Conservation (phyloP, 345 rosid genomes). For the Eucalyptus camaldulensis region DNA sequence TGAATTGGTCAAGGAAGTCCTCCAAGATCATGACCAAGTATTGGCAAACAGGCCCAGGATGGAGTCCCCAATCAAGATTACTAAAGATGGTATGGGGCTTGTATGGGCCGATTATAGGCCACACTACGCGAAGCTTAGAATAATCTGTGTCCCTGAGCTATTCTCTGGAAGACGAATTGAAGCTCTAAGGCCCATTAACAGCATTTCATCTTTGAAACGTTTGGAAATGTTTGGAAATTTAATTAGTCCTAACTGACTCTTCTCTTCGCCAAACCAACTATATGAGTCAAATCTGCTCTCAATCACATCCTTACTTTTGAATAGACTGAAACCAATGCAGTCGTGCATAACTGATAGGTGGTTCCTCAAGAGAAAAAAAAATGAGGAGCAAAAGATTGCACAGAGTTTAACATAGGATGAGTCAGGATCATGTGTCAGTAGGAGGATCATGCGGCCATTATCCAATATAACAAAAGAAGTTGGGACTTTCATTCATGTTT, state of each 20-base stretch:
- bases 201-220: background rate
- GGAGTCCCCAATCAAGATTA: conserved; percentile 57
- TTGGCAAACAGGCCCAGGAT: conserved; percentile 67
- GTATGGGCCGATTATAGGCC: conserved; percentile 95
- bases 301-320: background rate
- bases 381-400: background rate
- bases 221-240: background rate
- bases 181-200: conserved; percentile 56
- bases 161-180: conserved; percentile 70
- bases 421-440: background rate
- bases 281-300: background rate
- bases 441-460: background rate
- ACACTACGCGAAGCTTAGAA: conserved; percentile 81
- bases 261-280: background rate
- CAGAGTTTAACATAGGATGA: background rate
- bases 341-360: background rate
- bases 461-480: background rate
- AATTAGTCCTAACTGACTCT: background rate
- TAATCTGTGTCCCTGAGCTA: conserved; percentile 74
- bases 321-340: background rate
- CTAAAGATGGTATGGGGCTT: conserved; percentile 70
- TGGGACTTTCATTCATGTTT: background rate
- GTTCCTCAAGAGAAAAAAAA: background rate
- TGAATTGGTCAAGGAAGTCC: conserved; percentile 66
- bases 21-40: conserved; percentile 68